Evolutionary conservation across 805 yeast species (phyloP).

Genomic region (Kockiozyma suomiensis): DNA sequence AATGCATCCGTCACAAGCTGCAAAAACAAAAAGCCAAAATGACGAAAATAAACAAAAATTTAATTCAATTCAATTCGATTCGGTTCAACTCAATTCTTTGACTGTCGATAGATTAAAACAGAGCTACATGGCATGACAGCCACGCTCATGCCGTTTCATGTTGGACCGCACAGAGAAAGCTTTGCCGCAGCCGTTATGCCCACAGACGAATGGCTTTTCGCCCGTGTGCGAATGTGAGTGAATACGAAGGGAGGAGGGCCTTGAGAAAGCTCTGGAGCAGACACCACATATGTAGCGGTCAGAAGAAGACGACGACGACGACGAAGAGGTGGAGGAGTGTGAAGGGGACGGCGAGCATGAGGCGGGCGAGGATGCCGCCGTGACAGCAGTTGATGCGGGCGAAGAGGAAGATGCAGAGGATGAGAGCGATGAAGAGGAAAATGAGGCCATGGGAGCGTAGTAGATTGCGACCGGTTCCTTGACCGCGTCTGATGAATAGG

Average conservation of each 20-base stretch:
- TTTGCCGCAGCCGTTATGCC: slow-evolving; percentile 70
- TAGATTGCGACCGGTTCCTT: neutral
- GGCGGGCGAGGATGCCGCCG: slow-evolving; percentile 4
- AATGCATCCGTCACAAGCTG: too few species aligned
- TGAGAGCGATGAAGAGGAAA: neutral
- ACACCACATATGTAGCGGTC: slow-evolving; percentile 45
- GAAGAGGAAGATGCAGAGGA: slow-evolving; percentile 2
- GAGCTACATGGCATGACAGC: slow-evolving; percentile 33
- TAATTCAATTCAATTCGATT: too few species aligned
- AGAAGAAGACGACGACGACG: neutral
- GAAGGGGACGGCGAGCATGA: slow-evolving; percentile 5
- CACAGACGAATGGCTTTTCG: slow-evolving; percentile 69
- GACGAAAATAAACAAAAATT: neutral
- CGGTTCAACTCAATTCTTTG: too few species aligned
- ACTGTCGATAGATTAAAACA: too few species aligned
- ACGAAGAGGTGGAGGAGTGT: slow-evolving; percentile 1
- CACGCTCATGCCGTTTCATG: slow-evolving; percentile 74
- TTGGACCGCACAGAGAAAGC: slow-evolving; percentile 77
- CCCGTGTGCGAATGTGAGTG: slow-evolving; percentile 84
- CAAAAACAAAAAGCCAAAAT: neutral
- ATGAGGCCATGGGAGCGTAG: neutral
- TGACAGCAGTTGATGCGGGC: neutral
- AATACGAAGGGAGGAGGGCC: slow-evolving; percentile 82
- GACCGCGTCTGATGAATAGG: neutral
- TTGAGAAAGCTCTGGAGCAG: slow-evolving; percentile 76